Evolutionary conservation across 2,329 filamentous ascomycete species (phyloP).

Genomic region (Aureobasidium namibiae): DNA sequence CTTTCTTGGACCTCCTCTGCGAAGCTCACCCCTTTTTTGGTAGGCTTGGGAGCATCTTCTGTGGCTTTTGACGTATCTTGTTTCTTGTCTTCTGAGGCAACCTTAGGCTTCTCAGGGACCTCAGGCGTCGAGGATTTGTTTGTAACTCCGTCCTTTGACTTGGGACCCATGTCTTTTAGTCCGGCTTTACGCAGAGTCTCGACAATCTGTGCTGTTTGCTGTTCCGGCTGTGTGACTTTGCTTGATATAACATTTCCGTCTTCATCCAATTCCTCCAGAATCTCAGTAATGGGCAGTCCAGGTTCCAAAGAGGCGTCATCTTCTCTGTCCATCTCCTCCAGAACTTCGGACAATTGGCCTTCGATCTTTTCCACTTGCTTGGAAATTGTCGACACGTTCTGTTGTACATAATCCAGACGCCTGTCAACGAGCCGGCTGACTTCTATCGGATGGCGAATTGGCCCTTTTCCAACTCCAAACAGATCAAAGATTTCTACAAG

Average conservation of each 20-base stretch:
- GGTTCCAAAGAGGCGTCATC: conserved; percentile 48
- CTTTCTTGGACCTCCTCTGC: conserved; percentile 14
- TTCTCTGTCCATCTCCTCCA: conserved; percentile 29
- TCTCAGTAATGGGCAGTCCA: conserved; percentile 75
- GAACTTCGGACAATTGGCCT: conserved; percentile 58
- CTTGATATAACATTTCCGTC: conserved; percentile 67
- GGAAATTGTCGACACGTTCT: conserved; percentile 67
- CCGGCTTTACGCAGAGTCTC: conserved; percentile 73
- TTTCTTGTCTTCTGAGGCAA: neutral
- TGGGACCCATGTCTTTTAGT: conserved; percentile 32
- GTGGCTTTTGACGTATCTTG: neutral
- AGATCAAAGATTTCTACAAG: conserved; percentile 45
- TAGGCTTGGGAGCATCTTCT: neutral
- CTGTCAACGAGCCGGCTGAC: conserved; percentile 61
- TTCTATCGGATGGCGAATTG: conserved; percentile 50
- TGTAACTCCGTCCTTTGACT: neutral
- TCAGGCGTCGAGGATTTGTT: neutral
- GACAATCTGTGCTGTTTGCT: conserved; percentile 57
- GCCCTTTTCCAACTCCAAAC: conserved; percentile 37
- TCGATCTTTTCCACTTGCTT: conserved; percentile 64
- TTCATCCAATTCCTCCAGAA: conserved; percentile 85
- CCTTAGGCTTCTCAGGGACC: neutral
- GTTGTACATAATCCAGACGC: conserved; percentile 74
- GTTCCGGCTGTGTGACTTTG: conserved; percentile 48
- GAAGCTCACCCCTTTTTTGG: conserved; percentile 27